Evolutionary conservation across 345 rosid genomes (phyloP).

Genomic region (Alliaria petiolata): DNA sequence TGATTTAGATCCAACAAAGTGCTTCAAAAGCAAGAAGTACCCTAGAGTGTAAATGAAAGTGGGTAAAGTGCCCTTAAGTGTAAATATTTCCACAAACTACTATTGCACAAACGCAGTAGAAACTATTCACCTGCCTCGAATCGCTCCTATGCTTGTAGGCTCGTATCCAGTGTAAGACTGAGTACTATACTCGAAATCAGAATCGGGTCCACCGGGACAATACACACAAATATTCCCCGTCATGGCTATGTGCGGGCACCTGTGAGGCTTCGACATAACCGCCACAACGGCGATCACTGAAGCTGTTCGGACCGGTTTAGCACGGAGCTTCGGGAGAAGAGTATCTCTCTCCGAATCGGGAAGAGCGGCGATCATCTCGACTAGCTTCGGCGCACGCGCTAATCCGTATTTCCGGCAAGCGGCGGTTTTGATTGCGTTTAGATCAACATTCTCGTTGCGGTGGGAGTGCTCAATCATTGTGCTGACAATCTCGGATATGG

Average conservation of each 20-base stretch:
- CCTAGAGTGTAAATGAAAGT: no score
- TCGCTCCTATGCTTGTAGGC: constrained; percentile 99
- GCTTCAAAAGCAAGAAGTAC: no score
- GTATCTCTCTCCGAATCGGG: constrained; percentile 89
- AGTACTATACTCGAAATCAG: constrained; percentile 97
- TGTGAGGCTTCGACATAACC: constrained; percentile 98
- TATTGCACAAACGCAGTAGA: not conserved
- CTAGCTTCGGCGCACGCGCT: constrained; percentile 88
- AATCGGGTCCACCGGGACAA: constrained; percentile 97
- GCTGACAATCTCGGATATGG: constrained; percentile 90
- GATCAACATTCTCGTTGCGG: constrained; percentile 87
- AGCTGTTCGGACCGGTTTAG: constrained; percentile 96
- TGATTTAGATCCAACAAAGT: no score
- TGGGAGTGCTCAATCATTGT: constrained; percentile 90
- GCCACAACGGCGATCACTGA: constrained; percentile 97
- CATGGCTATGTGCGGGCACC: constrained; percentile 98
- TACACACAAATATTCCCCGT: constrained; percentile 98
- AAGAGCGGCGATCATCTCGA: constrained; percentile 97
- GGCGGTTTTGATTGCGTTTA: constrained; percentile 82
- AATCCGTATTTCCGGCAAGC: constrained; percentile 96
- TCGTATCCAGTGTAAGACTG: constrained; percentile 99
- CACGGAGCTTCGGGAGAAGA: constrained; percentile 93
- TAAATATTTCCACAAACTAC: no score
- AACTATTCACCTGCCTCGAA: constrained; percentile 80
- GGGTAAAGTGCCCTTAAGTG: no score